Evolutionary conservation across 345 rosid species (phyloP).

Genomic region (Erodium maritimum): DNA sequence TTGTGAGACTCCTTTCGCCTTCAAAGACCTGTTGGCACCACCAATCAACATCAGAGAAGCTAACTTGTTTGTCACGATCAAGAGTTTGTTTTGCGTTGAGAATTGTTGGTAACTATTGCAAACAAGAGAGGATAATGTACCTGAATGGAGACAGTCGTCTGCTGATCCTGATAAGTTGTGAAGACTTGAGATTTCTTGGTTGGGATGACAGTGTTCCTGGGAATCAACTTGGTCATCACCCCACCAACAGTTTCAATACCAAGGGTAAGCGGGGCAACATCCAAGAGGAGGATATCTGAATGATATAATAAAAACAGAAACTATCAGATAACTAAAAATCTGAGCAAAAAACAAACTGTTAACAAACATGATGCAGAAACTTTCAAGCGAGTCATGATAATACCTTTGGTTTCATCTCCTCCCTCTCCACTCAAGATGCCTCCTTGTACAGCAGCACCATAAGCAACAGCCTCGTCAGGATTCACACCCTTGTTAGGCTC

Average conservation of each 20-base stretch:
- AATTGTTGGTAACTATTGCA: neutral
- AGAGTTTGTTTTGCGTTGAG: neutral
- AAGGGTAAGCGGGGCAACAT: too few relatives aligned
- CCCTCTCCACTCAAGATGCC: constrained; percentile 98
- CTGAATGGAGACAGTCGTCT: constrained; percentile 13
- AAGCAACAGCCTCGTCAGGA: constrained; percentile 99
- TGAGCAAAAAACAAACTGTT: too few relatives aligned
- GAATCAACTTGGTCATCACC: too few relatives aligned
- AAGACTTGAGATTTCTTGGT: constrained; percentile 16
- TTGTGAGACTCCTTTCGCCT: constrained; percentile 30
- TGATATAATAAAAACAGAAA: too few relatives aligned
- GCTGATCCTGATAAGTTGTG: constrained; percentile 17
- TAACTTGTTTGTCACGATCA: neutral
- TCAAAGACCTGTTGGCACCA: constrained; percentile 19
- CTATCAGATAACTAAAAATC: too few relatives aligned
- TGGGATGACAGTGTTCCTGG: constrained; percentile 17
- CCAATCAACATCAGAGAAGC: neutral
- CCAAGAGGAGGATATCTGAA: too few relatives aligned
- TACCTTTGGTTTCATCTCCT: constrained; percentile 99
- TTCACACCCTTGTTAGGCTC: constrained; percentile 99
- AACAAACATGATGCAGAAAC: neutral
- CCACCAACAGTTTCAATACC: too few relatives aligned
- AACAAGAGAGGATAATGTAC: neutral
- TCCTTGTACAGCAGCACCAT: constrained; percentile 98
- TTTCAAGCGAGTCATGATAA: constrained; percentile 3